phyloP scores from a whole-genome alignment of 1,139 yeast genomes.

The Blastobotrys raffinosifermentans region DNA sequence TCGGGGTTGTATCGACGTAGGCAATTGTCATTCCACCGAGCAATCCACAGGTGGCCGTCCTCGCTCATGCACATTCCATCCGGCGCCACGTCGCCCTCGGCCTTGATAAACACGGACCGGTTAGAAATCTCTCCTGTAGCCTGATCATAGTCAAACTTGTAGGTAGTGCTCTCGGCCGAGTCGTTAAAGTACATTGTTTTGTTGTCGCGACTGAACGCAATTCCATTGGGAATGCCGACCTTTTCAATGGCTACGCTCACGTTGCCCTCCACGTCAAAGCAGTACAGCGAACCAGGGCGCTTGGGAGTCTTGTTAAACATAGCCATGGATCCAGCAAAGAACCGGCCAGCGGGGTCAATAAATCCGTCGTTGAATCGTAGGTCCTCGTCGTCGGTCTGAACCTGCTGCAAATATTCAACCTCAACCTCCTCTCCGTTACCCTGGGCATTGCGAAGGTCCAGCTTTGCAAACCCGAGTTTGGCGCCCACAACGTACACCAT shows the following conservation, averaged over 20 bases:
- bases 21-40: conserved; percentile 57
- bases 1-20: conserved; percentile 45
- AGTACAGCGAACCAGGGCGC: conserved; percentile 30
- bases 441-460: conserved; percentile 22
- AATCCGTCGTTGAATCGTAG: conserved; percentile 32
- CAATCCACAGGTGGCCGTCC: conserved; percentile 59
- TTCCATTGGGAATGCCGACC: conserved; percentile 49
- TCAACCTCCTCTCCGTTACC: conserved; percentile 20
- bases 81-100: conserved; percentile 69
- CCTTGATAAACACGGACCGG: conserved; percentile 32
- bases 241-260: conserved; percentile 13
- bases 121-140: conserved; percentile 42
- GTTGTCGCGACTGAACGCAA: conserved; percentile 56
- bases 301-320: conserved; percentile 17
- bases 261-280: conserved; percentile 22
- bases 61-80: conserved; percentile 71
- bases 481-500: conserved; percentile 27
- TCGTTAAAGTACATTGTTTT: conserved; percentile 65
- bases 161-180: conserved; percentile 53
- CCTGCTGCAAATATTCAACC: conserved; percentile 14
- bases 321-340: conserved; percentile 30
- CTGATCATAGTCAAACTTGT: conserved; percentile 54
- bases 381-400: conserved; percentile 13
- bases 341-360: conserved; percentile 34
- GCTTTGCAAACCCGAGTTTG: conserved; percentile 27